Base-by-base conservation (phyloP, 164 flowering plant species). In the Hamamelis virginiana region DNA sequence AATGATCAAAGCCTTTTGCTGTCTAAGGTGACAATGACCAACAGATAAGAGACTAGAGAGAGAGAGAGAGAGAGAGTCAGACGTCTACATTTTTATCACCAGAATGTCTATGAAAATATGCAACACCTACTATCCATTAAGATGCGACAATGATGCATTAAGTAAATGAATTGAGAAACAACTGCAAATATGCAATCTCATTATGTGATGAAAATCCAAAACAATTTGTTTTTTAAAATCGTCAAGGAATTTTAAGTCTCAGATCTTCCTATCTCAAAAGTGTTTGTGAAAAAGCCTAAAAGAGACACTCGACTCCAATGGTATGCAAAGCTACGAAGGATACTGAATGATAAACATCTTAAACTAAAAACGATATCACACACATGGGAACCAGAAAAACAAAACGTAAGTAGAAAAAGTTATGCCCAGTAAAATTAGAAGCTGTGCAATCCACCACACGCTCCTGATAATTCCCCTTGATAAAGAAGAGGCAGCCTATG, bases 271-370 rank as follows among this genome's bases (percentile, higher is more conserved):
- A 12, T 46, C 13, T 2, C 50, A 58, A 58, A n/a, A 58, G 38
- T 58, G 61, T 4, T 58, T 58, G 61, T 58, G 12, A 12, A 58
- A 58, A 58, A 10, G n/a, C 61, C 38, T 58, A 15, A 58, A 58
- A 25, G 33, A 26, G 61, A 11, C 38, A 5, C 26, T 0, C 1
- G 41, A 2, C 6, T 33, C 41, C 41, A 33, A 33, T 33, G 41
- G 41, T 33, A 6, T 33, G 41, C 2, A 6, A 33, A 33, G 41
- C 41, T 33, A 33, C 2, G 41, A 33, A 33, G 41, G 4, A 33
- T 33, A 2, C 41, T 33, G 41, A 33, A 33, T 2, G 41, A 33
- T 6, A 33, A 33, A 33, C 41, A 33, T 33, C 6, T 33, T 33
- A 6, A 33, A 33, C 6, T 2, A 33, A 33, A 2, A 33, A 33